A percentile compares a stretch with the other conserved stretches of the same genome.
These are phyloP conservation scores for Rhizopogon rudus DNA, from an alignment of 768 basidiomycete genomes.

Conservation along the genomic window DNA sequence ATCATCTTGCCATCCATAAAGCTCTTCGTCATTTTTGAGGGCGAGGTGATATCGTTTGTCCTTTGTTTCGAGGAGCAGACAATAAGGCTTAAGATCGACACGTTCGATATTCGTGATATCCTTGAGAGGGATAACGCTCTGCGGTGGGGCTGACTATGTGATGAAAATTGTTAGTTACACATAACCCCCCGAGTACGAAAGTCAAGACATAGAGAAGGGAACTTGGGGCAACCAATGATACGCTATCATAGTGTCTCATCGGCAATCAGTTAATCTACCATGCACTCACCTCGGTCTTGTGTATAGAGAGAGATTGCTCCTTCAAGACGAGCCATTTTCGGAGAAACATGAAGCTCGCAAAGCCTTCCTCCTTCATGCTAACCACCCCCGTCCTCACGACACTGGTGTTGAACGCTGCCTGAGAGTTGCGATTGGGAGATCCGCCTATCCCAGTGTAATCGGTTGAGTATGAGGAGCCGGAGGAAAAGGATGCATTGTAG, in stretches of 20 bases:
- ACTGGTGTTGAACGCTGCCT: slow-evolving; percentile 30
- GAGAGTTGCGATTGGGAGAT: slow-evolving; percentile 56
- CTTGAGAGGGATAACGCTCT: slow-evolving; percentile 58
- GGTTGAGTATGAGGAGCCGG: slow-evolving; percentile 54
- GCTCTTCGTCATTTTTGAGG: slow-evolving; percentile 90
- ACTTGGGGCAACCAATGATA: not conserved
- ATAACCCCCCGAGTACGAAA: not conserved
- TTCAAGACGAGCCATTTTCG: slow-evolving; percentile 86
- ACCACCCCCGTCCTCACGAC: slow-evolving; percentile 70
- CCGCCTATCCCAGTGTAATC: slow-evolving; percentile 82
- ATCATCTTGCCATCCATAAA: slow-evolving; percentile 99
- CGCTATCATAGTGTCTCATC: not conserved
- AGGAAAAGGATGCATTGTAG: slow-evolving; percentile 56
- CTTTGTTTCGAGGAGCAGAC: slow-evolving; percentile 80
- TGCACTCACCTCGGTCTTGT: slow-evolving; percentile 83
- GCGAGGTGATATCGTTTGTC: slow-evolving; percentile 79
- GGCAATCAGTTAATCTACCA: not conserved
- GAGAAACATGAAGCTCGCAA: slow-evolving; percentile 89
- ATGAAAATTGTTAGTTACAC: slow-evolving; percentile 4
- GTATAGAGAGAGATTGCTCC: slow-evolving; percentile 72
- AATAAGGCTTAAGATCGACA: slow-evolving; percentile 93
- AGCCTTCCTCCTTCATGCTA: slow-evolving; percentile 90
- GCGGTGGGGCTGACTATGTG: slow-evolving; percentile 46
- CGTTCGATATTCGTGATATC: slow-evolving; percentile 89
- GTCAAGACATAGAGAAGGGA: not conserved